Conservation (phyloP, 352 stramenopile genomes). For the Phytophthora tubulina region DNA sequence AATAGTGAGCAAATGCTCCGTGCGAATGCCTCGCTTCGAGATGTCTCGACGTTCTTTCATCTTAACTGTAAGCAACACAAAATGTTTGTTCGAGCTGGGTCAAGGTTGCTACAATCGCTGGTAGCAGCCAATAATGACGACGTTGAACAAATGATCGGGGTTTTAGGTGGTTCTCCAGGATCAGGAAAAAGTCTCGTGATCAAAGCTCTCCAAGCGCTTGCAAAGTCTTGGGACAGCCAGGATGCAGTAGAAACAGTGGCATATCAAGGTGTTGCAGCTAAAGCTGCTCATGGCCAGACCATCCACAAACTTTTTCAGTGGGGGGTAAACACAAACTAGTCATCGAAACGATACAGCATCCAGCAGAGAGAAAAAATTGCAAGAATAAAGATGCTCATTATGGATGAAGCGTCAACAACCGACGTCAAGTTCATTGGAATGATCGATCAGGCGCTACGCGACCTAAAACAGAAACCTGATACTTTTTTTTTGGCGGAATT, state of each 20-base stretch:
- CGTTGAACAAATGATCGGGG: constrained; percentile 25
- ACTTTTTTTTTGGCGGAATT: constrained; percentile 6
- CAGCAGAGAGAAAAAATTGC: not conserved
- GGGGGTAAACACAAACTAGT: not conserved
- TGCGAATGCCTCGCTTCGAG: not conserved
- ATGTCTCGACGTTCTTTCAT: constrained; percentile 25
- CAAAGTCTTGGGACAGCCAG: constrained; percentile 13
- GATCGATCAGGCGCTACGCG: constrained; percentile 2
- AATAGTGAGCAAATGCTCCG: no score
- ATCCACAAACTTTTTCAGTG: constrained; percentile 39
- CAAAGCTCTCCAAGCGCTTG: constrained; percentile 18
- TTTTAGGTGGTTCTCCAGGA: constrained; percentile 34
- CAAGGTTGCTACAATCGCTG: constrained; percentile 2
- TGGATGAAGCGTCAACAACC: constrained; percentile 11
- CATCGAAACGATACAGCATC: constrained; percentile 12
- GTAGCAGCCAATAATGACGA: not conserved
- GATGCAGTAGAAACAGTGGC: constrained; percentile 23
- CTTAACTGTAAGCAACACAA: constrained; percentile 21
- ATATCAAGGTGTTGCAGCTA: constrained; percentile 34
- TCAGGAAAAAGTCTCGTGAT: constrained; percentile 35
- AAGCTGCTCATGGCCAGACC: constrained; percentile 33
- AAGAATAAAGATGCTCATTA: constrained; percentile 1
- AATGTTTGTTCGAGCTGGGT: not conserved
- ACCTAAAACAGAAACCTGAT: not conserved
- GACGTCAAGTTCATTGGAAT: constrained; percentile 10